Percentiles rank a stretch among this genome's conserved stretches.
phyloP scores from a whole-genome alignment of 108 stramenopile species.

The Fistulifera pelliculosa region DNA sequence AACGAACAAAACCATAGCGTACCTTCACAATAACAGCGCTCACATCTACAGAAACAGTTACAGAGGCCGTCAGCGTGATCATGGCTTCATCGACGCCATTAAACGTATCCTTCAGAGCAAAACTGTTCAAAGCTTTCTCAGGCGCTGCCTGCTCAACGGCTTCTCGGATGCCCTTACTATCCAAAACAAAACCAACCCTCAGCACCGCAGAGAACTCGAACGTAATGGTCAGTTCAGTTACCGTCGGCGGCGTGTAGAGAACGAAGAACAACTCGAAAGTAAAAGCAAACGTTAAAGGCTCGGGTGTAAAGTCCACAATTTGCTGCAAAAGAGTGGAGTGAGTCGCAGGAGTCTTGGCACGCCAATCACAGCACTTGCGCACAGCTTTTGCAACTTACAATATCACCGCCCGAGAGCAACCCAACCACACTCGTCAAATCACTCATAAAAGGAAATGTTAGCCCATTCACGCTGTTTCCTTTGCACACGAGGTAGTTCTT shows the following conservation, averaged over 20 bases:
- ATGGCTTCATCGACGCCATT: constrained; percentile 25
- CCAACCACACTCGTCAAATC: constrained; percentile 14
- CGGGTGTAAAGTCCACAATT: background rate
- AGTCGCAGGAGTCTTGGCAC: too few relatives aligned
- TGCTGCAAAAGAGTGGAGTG: constrained; percentile 15
- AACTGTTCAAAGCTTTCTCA: constrained; percentile 25
- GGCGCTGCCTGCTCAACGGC: constrained; percentile 15
- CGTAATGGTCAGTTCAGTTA: constrained; percentile 8
- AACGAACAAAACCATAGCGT: too few relatives aligned
- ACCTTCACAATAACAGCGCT: constrained; percentile 11
- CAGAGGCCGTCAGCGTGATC: constrained; percentile 10
- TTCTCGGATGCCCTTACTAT: constrained; percentile 24
- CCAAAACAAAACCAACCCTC: constrained; percentile 7
- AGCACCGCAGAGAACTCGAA: constrained; percentile 11
- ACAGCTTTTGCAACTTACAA: background rate
- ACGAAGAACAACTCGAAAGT: constrained; percentile 8
- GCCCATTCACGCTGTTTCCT: constrained; percentile 10
- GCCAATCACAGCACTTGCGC: background rate
- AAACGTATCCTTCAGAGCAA: constrained; percentile 26
- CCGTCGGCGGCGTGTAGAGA: constrained; percentile 9
- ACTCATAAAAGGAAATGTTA: constrained; percentile 15
- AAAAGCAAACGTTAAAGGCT: constrained; percentile 8
- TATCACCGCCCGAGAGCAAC: constrained; percentile 13
- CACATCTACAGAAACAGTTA: constrained; percentile 12
- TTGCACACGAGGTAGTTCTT: constrained; percentile 15